Evolutionary conservation across 139 green algal genomes (phyloP), one percentile per base, ranked within the genome.

Genomic region (Chlorella vulgaris): DNA sequence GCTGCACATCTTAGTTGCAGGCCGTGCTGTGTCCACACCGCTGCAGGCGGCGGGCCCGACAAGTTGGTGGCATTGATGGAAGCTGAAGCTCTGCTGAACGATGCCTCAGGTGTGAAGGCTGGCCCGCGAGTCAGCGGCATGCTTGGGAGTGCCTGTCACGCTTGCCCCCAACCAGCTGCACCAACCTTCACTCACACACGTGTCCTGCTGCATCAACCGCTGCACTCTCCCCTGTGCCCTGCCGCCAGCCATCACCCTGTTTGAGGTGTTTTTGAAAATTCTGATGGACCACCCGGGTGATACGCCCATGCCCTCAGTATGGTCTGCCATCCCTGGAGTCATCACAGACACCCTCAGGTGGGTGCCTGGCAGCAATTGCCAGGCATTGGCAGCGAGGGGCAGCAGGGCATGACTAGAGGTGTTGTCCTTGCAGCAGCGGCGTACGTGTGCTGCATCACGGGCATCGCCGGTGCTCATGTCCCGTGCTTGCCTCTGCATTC

Each of bases 1-100:
- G 5, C 55, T 28, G 55, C 55, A 65, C 5, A n/a, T n/a, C n/a
- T n/a, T n/a, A n/a, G n/a, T n/a, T n/a, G n/a, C n/a, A n/a, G n/a
- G n/a, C n/a, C n/a, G n/a, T n/a, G n/a, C n/a, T n/a, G n/a, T n/a
- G n/a, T n/a, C n/a, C n/a, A n/a, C n/a, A n/a, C n/a, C n/a, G n/a
- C n/a, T 74, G 39, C 51, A 61, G 78, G 86, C 60, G 90, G 90
- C 36, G 92, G 90, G 0, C 94, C 93, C 0, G 90, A 93, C 84
- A 60, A 83, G 29, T 78, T 98, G 65, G 84, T 85, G 10, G 81
- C 86, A 0, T 73, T 97, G 31, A 83, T 97, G 61, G 93, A 98
- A 85, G 91, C 92, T 0, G 94, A 98, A 88, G 90, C 84, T 0
- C 87, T 97, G 50, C 92, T 96, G 82, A 97, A 97, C 61, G 93